Base-by-base conservation (phyloP, 2,329 filamentous ascomycete genomes). In the Aspergillus fijiensis region DNA sequence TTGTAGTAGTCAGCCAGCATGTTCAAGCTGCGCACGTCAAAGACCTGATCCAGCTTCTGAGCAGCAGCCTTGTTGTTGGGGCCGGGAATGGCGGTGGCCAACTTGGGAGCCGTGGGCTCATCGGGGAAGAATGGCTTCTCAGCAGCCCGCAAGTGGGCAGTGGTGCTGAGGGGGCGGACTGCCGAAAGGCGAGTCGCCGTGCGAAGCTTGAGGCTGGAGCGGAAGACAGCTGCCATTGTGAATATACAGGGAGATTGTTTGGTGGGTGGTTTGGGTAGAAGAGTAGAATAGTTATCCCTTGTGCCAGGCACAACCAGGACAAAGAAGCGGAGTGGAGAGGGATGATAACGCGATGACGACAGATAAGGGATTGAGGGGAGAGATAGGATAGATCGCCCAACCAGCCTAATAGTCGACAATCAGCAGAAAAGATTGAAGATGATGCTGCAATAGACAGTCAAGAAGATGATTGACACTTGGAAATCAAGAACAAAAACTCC, bases 21-120 rank as follows among this genome's bases (percentile, higher is more conserved):
- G 81, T 95, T 96, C 80, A 94, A 79, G 77, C 89, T 92, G 63
- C 92, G 85, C 5, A 90, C 94, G 76, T 96, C 92, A 72, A 95
- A 96, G 61, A 96, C 89, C 72, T 87, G 81, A 77, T 89, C 81
- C 63, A 96, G 84, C 74, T 91, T 85, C 63, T 86, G 81, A 64
- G 90, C 87, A 54, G 85, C 84, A 68, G 86, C 84, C 79, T 87
- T 83, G 76, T 88, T 87, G 79, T 88, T 84, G 42, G 91, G 91
- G 0, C 92, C 92, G 0, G 92, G 92, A 59, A 96, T 89, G 45
- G 78, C 70, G 2, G 84, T 87, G 63, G 79, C 76, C 48, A 88
- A 69, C 27, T 75, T 78, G 25, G 86, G 86, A n/a, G 74, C 79
- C 12, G 74, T 63, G 21, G 86, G 85, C 78, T 88, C 86, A 69